phyloP scores from a whole-genome alignment of 805 yeast genomes.

The Wickerhamia fluorescens region DNA sequence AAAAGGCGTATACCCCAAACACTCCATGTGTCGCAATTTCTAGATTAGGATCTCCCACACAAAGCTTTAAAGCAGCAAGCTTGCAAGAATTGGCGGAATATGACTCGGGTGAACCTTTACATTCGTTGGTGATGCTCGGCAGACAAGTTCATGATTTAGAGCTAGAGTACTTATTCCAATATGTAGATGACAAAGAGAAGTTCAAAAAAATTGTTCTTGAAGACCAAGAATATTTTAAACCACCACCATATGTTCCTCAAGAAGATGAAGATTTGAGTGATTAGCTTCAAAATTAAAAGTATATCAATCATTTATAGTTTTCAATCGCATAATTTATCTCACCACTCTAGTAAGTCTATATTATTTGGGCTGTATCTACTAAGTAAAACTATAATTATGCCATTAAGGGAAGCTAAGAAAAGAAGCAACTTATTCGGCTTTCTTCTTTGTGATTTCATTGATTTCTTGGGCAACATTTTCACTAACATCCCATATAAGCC shows the following conservation, averaged over 20 bases:
- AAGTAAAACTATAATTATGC: too few relatives aligned
- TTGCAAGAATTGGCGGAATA: constrained; percentile 68
- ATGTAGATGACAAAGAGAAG: constrained; percentile 52
- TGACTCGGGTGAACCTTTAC: constrained; percentile 92
- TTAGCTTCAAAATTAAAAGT: not conserved
- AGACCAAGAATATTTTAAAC: constrained; percentile 68
- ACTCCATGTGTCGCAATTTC: constrained; percentile 95
- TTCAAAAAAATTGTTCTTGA: constrained; percentile 34
- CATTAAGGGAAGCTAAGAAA: not conserved
- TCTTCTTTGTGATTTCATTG: not conserved
- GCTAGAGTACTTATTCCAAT: constrained; percentile 74
- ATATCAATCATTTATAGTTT: too few relatives aligned
- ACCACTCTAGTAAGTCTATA: too few relatives aligned
- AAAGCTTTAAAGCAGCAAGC: constrained; percentile 79
- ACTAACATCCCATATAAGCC: constrained; percentile 37
- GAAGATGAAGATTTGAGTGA: constrained; percentile 18
- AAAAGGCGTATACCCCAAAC: constrained; percentile 71
- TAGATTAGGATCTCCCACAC: constrained; percentile 82
- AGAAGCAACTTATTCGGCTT: constrained; percentile 1
- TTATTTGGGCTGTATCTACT: too few relatives aligned
- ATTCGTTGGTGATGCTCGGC: constrained; percentile 85
- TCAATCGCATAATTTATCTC: too few relatives aligned
- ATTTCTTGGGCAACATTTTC: constrained; percentile 18
- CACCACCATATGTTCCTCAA: constrained; percentile 57
- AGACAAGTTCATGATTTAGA: constrained; percentile 93